Evolutionary conservation across 2,329 filamentous ascomycete genomes (phyloP).

Genomic region (Trichoderma sp.): DNA sequence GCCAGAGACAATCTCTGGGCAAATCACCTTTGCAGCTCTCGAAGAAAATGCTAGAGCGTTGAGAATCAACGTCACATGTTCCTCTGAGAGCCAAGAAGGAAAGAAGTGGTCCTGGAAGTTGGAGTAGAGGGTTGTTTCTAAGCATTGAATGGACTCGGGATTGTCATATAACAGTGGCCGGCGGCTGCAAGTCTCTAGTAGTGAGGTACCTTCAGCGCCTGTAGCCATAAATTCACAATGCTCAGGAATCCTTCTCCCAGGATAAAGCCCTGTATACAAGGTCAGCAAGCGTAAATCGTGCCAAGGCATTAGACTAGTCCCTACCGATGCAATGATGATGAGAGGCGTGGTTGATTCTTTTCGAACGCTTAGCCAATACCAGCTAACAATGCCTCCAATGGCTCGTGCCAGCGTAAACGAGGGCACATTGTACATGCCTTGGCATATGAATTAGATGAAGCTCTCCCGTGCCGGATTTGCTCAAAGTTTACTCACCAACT

Average conservation of each 20-base stretch:
- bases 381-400: slow-evolving; percentile 69
- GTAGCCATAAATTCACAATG: slow-evolving; percentile 82
- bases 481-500: slow-evolving; percentile 56
- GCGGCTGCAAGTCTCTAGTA: slow-evolving; percentile 40
- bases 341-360: slow-evolving; percentile 65
- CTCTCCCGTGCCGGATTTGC: neutral
- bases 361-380: slow-evolving; percentile 67
- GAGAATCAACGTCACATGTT: slow-evolving; percentile 63
- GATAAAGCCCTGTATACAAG: slow-evolving; percentile 66
- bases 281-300: neutral
- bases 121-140: slow-evolving; percentile 32
- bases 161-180: neutral
- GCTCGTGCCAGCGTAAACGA: slow-evolving; percentile 90
- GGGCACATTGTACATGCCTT: slow-evolving; percentile 95
- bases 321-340: slow-evolving; percentile 76
- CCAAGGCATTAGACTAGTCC: slow-evolving; percentile 23
- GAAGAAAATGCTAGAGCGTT: slow-evolving; percentile 67
- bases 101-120: slow-evolving; percentile 51
- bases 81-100: slow-evolving; percentile 37
- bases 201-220: slow-evolving; percentile 74
- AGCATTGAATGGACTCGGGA: neutral
- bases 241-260: slow-evolving; percentile 88
- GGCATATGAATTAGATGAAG: neutral
- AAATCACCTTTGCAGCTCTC: slow-evolving; percentile 67
- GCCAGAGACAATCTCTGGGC: slow-evolving; percentile 60